These are phyloP conservation scores for Tolypocladium paradoxum DNA, from an alignment of 2,329 filamentous ascomycete species.

Conservation along the genomic window DNA sequence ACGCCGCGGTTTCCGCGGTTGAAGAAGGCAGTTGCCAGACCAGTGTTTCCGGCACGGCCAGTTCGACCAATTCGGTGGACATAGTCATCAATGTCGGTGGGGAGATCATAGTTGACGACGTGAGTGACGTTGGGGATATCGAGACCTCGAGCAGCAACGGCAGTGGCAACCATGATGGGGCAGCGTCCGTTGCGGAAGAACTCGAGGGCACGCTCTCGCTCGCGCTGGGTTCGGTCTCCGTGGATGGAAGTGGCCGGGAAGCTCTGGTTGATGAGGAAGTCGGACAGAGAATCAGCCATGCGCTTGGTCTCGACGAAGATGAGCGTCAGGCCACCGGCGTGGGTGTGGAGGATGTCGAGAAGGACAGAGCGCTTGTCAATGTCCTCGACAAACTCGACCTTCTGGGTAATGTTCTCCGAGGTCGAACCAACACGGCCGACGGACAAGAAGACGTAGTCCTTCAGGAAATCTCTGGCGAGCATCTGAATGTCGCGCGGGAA, in stretches of 20 bases:
- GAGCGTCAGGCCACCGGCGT: constrained; percentile 77
- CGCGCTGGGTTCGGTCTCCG: constrained; percentile 94
- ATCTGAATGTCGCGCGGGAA: constrained; percentile 99
- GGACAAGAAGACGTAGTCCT: constrained; percentile 98
- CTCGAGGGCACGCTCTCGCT: constrained; percentile 95
- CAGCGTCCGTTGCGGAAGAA: constrained; percentile 95
- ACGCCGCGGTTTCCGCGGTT: constrained; percentile 98
- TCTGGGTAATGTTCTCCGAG: constrained; percentile 99
- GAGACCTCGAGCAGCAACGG: constrained; percentile 80
- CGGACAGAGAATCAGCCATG: constrained; percentile 95
- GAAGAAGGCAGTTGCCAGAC: constrained; percentile 98
- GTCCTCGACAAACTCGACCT: constrained; percentile 96
- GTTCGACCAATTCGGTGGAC: constrained; percentile 99
- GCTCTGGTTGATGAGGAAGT: constrained; percentile 97
- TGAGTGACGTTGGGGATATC: constrained; percentile 96
- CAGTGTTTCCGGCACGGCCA: constrained; percentile 97
- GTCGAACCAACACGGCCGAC: constrained; percentile 97
- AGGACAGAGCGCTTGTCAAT: constrained; percentile 95
- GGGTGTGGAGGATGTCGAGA: constrained; percentile 92
- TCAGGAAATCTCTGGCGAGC: constrained; percentile 96
- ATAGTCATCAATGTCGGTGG: constrained; percentile 96
- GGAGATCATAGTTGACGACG: constrained; percentile 99
- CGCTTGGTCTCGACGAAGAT: constrained; percentile 99
- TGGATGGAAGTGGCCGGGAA: constrained; percentile 98
- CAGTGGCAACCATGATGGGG: constrained; percentile 93